Base-by-base conservation (phyloP, 805 yeast genomes). In the Kuraishia borneana region DNA sequence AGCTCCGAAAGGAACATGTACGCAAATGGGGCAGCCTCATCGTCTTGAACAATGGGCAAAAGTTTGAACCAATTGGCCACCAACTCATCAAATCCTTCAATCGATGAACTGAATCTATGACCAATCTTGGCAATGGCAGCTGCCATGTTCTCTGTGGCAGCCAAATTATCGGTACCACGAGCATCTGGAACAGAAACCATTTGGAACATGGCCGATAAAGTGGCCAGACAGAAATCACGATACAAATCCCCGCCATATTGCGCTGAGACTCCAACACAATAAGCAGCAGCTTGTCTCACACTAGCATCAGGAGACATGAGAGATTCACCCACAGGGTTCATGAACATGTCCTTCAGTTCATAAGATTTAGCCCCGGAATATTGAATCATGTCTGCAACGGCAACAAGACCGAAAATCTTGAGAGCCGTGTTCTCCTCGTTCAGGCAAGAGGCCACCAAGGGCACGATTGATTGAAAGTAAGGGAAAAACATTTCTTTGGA, bases 261-360 rank as follows among this genome's bases (percentile, higher is more conserved):
- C 2, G 95, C 95, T 39, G 92, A 80, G 17, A 73, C 76, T 20
- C 98, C 97, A 37, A 88, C 73, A 25, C 83, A 73, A 47, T 77
- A 80, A 1, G 92, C 74, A 3, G 95, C 88, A 9, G 84, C 83
- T 61, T 92, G 96, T 46, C 96, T 79, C 25, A 88, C 66, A 4
- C 76, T 65, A 3, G 94, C 74, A 33, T 75, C 75, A 6, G 83
- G 62, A 9, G 79, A 69, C 2, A 76, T 66, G 33, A 88, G 59
- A 2, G 81, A 68, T 36, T 75, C 79, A n/a, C 76, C 77, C 21
- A 85, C 63, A 22, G 72, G 73, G 40, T 64, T 65, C 35, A 79
- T 54, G 51, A 83, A 82, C 42, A 74, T 53, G 29, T 77, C 84
- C 47, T 75, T 74, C 50, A 73, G 81, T 19, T 68, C 65, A 34